Percentiles rank a stretch among this genome's conserved stretches.
These are phyloP conservation scores for Nakazawaea holstii DNA, from an alignment of 805 yeast genomes.

Conservation along the genomic window DNA sequence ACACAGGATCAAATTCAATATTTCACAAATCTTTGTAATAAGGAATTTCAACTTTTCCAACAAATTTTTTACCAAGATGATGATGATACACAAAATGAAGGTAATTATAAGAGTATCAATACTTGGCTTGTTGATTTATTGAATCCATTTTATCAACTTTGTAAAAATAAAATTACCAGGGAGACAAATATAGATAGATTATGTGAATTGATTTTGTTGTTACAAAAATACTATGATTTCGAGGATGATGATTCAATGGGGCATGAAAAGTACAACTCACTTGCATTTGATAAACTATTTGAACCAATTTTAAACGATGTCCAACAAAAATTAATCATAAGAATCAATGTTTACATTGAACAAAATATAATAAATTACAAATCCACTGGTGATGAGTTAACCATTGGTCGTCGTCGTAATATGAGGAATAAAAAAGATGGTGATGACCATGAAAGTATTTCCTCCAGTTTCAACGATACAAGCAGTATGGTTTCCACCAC, in stretches of 20 bases:
- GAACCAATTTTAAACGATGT: slow-evolving; percentile 70
- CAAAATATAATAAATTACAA: slow-evolving; percentile 59
- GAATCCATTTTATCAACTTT: slow-evolving; percentile 72
- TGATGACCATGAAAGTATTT: background rate
- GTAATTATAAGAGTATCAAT: slow-evolving; percentile 34
- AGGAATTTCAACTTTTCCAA: slow-evolving; percentile 56
- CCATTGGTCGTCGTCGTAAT: slow-evolving; percentile 41
- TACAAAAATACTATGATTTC: slow-evolving; percentile 62
- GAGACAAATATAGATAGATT: slow-evolving; percentile 64
- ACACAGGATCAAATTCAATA: slow-evolving; percentile 59
- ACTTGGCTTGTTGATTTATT: slow-evolving; percentile 58
- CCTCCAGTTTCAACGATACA: background rate
- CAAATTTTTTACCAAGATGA: slow-evolving; percentile 37
- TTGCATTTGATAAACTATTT: slow-evolving; percentile 55
- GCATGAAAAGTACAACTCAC: slow-evolving; percentile 19
- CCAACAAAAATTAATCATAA: slow-evolving; percentile 75
- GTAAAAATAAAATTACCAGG: slow-evolving; percentile 61
- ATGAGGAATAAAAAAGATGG: slow-evolving; percentile 6
- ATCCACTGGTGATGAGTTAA: slow-evolving; percentile 65
- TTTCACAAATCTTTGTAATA: slow-evolving; percentile 52
- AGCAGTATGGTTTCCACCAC: slow-evolving; percentile 4
- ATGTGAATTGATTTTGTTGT: slow-evolving; percentile 69
- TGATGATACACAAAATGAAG: slow-evolving; percentile 4
- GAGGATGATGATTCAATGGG: slow-evolving; percentile 36
- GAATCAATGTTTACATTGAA: slow-evolving; percentile 71